Conservation (phyloP, 176 grass and related monocot genomes). For the Paspalum vaginatum region DNA sequence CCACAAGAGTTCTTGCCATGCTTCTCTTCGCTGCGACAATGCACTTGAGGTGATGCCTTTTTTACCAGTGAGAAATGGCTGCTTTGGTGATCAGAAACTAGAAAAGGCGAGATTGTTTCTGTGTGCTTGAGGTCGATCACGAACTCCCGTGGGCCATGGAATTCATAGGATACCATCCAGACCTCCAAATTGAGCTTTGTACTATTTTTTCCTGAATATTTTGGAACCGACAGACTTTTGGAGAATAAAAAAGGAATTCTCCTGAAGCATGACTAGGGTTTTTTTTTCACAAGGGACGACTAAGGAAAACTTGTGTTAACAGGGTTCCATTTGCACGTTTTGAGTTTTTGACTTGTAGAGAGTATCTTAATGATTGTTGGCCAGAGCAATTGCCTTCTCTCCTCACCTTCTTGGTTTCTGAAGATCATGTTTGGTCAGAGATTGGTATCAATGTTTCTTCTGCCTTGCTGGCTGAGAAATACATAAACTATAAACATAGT, state of each 20-base stretch:
- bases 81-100: neutral
- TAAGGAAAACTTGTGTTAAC: neutral
- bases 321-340: neutral
- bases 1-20: constrained; percentile 7
- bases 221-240: constrained; percentile 27
- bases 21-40: neutral
- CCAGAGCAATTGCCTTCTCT: neutral
- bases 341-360: neutral
- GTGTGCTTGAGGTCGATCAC: constrained; percentile 14
- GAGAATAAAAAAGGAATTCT: neutral
- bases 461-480: neutral
- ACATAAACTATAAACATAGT: neutral
- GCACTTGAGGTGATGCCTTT: neutral
- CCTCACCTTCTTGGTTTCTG: neutral
- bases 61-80: neutral
- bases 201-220: neutral
- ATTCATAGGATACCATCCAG: constrained; percentile 16
- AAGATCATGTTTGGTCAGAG: neutral
- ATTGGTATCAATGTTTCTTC: neutral
- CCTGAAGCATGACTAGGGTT: neutral
- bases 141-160: neutral
- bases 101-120: constrained; percentile 9
- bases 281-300: neutral
- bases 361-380: constrained; percentile 17
- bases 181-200: constrained; percentile 3